phyloP scores from a whole-genome alignment of 345 rosid species.

The Salix suchowensis region DNA sequence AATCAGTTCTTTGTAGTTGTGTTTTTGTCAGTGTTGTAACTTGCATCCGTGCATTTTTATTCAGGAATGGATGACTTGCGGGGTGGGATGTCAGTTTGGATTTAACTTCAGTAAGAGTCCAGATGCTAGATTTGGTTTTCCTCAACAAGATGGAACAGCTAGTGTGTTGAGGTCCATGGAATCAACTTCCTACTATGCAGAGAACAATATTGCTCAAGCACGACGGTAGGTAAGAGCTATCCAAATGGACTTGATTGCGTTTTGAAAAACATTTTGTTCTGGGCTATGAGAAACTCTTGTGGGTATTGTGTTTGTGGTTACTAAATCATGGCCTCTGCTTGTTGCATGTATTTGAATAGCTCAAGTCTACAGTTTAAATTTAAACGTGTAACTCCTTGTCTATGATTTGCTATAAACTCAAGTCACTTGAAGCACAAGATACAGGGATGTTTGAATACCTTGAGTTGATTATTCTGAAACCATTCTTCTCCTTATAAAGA shows the following conservation, averaged over 20 bases:
- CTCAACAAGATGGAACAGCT: conserved; percentile 37
- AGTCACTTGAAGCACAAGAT: no score
- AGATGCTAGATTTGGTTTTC: conserved; percentile 68
- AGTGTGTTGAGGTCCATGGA: conserved; percentile 85
- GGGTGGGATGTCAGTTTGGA: conserved; percentile 71
- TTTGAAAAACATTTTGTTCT: background rate
- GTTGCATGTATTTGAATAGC: background rate
- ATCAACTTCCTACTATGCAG: conserved; percentile 71
- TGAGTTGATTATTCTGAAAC: no score
- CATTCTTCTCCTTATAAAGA: no score
- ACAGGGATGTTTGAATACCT: no score
- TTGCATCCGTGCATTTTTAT: background rate
- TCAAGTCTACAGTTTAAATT: background rate
- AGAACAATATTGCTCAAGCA: conserved; percentile 65
- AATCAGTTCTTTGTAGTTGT: background rate
- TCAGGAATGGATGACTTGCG: conserved; percentile 64
- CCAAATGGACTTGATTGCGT: conserved; percentile 28
- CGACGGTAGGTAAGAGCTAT: conserved; percentile 99
- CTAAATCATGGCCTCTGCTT: background rate
- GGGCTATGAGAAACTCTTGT: background rate
- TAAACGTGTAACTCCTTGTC: background rate
- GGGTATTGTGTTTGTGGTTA: background rate
- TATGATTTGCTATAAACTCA: no score
- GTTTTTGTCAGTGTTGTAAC: background rate
- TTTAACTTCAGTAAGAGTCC: conserved; percentile 28